Base-by-base conservation (phyloP, 2,329 filamentous ascomycete species). In the Colletotrichum musae region DNA sequence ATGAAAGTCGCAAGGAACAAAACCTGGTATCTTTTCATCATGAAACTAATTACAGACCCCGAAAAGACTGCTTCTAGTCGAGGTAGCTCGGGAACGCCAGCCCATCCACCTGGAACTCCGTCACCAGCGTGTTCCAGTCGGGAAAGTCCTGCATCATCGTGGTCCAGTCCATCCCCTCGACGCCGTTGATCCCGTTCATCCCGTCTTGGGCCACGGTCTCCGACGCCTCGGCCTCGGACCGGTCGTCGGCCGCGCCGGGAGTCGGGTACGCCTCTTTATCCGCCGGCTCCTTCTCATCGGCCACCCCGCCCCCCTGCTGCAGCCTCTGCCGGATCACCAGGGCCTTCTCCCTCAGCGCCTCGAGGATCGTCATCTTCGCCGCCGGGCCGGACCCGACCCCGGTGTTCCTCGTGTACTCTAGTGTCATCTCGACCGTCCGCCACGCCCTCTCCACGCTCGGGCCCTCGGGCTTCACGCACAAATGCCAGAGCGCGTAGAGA, bases 401-500 rank as follows among this genome's bases (percentile, higher is more conserved):
- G 5, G 54, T 51, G 32, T 60, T 54, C n/a, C 71, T 68, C 7
- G 54, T 26, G 24, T 47, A 6, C 1, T 47, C 53, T 1, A 52
- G 57, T 32, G 73, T 70, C n/a, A 54, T 21, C 21, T 65, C 68
- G 21, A 75, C 72, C 16, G 70, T 62, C n/a, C 21, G 53, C 77
- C 84, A 82, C 0, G 80, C 82, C 18, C 78, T 73, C 0, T 76
- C 74, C 0, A 74, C 74, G 21, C 73, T 73, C 0, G 73, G 72
- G 0, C 78, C 80, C 0, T 70, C 68, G 0, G 83, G 83, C 58
- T 73, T 76, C 4, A 84, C 76, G 64, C 82, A 83, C 2, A 85
- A 68, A 64, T 84, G 78, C 77, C 84, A 84, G 2, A 86, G 73
- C 0, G 82, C 74, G 64, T 83, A 84, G 2, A 84, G 80, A 21